Base-by-base conservation (phyloP, 768 basidiomycete genomes). In the Candolleomyces efflorescens region DNA sequence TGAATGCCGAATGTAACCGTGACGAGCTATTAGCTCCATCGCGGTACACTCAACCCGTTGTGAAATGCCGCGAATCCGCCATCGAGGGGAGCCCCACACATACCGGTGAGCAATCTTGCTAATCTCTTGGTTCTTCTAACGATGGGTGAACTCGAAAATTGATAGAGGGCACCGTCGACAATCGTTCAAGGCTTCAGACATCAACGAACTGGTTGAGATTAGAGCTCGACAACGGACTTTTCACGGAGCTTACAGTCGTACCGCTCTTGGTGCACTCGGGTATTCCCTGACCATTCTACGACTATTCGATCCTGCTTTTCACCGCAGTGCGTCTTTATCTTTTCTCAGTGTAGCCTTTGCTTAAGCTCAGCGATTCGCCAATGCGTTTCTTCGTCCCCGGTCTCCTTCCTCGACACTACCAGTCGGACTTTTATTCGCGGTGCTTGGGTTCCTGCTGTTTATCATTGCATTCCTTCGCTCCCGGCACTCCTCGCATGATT, bases 151-250 rank as follows among this genome's bases (percentile, higher is more conserved):
- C 32, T 32, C 32, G 32, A 26, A 32, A 32, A 5, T 32, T 11
- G 32, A 26, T 41, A 73, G 73, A 60, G 73, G 73, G 9, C 73
- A 74, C 55, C 69, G 73, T 13, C 66, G 71, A 39, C 51, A 77
- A 45, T 86, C 84, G 1, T 86, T 84, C 62, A 64, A 74, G 5
- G 72, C 84, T 0, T 63, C 73, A 17, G 85, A 87, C 61, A 59
- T 84, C 36, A 77, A 75, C 51, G 84, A 87, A 65, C 80, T 87
- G 53, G 83, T 83, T 22, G 91, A 94, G 67, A 70, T 94, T 17
- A 80, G 92, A 13, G 92, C 92, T 0, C 79, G 90, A 24, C 85
- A 90, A 62, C 79, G 92, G 41, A 94, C 92, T 0, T 92, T 92
- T 65, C 82, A 92, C 53, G 91, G 90, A 15, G 89, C 91, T 13